Evolutionary conservation across 116 monocot species (phyloP).

Genomic region (Posidonia oceanica): DNA sequence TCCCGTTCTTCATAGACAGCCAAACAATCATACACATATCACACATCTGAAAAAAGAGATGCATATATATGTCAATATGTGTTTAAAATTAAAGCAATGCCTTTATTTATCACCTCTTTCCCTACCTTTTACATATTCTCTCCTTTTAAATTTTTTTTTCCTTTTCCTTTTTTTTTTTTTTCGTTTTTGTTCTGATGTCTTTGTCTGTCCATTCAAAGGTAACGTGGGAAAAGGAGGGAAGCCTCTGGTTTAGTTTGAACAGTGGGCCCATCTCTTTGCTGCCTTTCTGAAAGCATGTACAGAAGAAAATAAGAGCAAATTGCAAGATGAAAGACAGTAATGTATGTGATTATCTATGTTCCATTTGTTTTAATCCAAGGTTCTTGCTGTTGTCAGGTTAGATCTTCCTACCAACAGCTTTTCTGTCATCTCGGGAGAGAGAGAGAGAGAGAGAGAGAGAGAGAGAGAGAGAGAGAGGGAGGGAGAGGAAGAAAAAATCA

Average conservation of each 20-base stretch:
- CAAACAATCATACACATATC: background rate
- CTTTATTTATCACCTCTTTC: slow-evolving; percentile 1
- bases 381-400: background rate
- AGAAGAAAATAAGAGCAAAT: background rate
- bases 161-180: background rate
- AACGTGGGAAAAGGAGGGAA: slow-evolving; percentile 15
- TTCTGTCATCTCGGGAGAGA: background rate
- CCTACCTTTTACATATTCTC: background rate
- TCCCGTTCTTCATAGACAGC: background rate
- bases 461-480: no score
- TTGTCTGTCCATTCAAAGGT: slow-evolving; percentile 18
- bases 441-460: no score
- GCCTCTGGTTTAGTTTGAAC: slow-evolving; percentile 10
- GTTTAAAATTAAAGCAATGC: slow-evolving; percentile 3
- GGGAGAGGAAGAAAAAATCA: background rate
- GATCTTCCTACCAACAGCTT: background rate
- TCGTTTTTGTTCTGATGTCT: slow-evolving; percentile 10
- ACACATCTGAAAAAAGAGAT: background rate
- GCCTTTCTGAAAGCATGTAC: slow-evolving; percentile 27
- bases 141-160: background rate
- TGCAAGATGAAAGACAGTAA: background rate
- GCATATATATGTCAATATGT: background rate
- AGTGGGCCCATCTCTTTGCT: slow-evolving; percentile 11
- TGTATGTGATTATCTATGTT: background rate
- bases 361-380: background rate